Conservation (phyloP, 805 yeast species). For the Metschnikowia lochheadii region DNA sequence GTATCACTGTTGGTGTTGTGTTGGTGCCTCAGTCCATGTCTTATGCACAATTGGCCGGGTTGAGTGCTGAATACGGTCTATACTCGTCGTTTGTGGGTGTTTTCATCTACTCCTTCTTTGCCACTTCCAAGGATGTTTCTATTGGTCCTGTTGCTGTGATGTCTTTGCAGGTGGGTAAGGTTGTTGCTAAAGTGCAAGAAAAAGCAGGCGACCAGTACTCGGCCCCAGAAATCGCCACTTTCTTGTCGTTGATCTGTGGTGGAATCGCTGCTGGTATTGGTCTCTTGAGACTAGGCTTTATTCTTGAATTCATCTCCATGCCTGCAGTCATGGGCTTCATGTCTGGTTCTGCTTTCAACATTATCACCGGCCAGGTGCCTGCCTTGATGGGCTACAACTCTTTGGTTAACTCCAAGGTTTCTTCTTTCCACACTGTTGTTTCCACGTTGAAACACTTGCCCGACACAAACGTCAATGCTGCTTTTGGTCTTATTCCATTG, state of each 20-base stretch:
- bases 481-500: conserved; percentile 77
- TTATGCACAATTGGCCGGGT: conserved; percentile 81
- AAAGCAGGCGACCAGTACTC: conserved; percentile 40
- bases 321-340: conserved; percentile 94
- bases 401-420: conserved; percentile 63
- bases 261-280: conserved; percentile 81
- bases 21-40: conserved; percentile 96
- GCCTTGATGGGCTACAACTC: conserved; percentile 72
- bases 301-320: conserved; percentile 81
- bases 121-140: conserved; percentile 92
- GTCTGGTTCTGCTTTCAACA: conserved; percentile 89
- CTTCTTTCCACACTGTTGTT: conserved; percentile 68
- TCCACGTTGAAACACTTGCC: conserved; percentile 68
- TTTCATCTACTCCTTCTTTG: conserved; percentile 81
- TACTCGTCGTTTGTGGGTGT: conserved; percentile 93
- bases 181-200: conserved; percentile 57
- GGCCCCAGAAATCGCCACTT: conserved; percentile 76
- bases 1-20: conserved; percentile 89
- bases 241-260: conserved; percentile 78
- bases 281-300: conserved; percentile 75
- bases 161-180: conserved; percentile 81
- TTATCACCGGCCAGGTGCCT: conserved; percentile 83
- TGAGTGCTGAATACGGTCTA: conserved; percentile 79
- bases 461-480: conserved; percentile 72
- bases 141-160: conserved; percentile 97